Base-by-base conservation (phyloP, 1,139 yeast genomes). In the Nakaseomyces kungkrabaensis region DNA sequence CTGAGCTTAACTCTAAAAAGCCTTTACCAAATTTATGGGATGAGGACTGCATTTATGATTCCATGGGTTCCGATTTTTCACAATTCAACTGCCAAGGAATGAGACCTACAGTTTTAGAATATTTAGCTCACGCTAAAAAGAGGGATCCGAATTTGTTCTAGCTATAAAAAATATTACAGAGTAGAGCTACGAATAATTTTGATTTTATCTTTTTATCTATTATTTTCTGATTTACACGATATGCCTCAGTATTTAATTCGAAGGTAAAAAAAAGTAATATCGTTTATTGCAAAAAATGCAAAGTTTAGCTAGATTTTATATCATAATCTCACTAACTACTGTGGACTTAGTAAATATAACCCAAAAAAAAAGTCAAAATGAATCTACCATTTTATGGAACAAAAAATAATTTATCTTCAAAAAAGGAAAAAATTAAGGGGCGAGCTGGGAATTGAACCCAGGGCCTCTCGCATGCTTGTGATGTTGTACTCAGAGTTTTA, bases 391-490 rank as follows among this genome's bases (percentile, higher is more conserved):
- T 37, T 37, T 17, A 37, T 17, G 5, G 5, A 3, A 7, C 7
- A 37, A 17, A 9, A 22, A 37, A 4, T 13, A 17, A 8, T 8
- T 37, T 17, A 37, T 4, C 25, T n/a, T 4, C 5, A 38, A 38
- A 38, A 3, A 25, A 7, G 2, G 1, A 37, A 37, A 29, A 29
- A 27, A 31, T 9, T 6, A 33, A n/a, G 49, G 49, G 49, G 49
- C 49, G 49, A 47, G 49, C 49, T 47, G 49, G 49, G 49, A 47
- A 47, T 47, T 47, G 49, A 47, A 47, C 49, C 49, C 49, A 47
- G 49, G 49, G 49, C 49, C 49, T 47, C 49, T 47, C 49, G 49
- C 49, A 47, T 47, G 49, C 49, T 47, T 43, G 44, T 41, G 49
- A 34, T 43, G 26, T 24, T 33, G 17, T 13, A 31, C 22, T 33